Evolutionary conservation across 2,329 filamentous ascomycete species (phyloP).

Genomic region (Albophoma yamanashiensis): DNA sequence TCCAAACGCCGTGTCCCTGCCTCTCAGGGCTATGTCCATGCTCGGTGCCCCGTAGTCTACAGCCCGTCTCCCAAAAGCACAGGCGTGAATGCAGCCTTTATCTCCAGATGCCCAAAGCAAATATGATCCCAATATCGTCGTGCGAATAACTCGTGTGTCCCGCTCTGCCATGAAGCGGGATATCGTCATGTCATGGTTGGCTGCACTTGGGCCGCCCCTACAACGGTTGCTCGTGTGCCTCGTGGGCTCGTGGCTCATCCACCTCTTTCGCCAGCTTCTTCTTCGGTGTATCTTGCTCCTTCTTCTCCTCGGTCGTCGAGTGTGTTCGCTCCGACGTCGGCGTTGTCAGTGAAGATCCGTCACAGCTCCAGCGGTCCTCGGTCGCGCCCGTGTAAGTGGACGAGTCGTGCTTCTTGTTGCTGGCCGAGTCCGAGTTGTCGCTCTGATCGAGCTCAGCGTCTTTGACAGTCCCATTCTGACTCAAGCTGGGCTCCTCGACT

Average conservation of each 20-base stretch:
- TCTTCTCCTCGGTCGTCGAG: conserved; percentile 19
- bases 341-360: conserved; percentile 25
- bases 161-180: conserved; percentile 3
- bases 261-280: conserved; percentile 15
- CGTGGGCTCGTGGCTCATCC: conserved; percentile 3
- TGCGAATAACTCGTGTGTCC: conserved; percentile 1
- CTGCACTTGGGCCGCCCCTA: conserved; percentile 2
- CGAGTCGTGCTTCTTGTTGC: conserved; percentile 22
- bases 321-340: conserved; percentile 25
- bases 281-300: conserved; percentile 19
- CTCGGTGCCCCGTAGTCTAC: background rate
- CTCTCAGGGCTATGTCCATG: background rate
- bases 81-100: background rate
- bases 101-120: background rate
- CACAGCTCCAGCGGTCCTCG: conserved; percentile 25
- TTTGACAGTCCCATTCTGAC: background rate
- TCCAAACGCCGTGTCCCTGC: background rate
- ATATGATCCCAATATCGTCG: conserved; percentile 1
- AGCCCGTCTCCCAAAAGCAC: background rate
- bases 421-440: conserved; percentile 17
- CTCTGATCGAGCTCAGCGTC: conserved; percentile 6
- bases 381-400: conserved; percentile 26
- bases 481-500: background rate
- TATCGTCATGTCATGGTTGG: conserved; percentile 5
- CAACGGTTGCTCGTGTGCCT: background rate